Evolutionary conservation across 495 filamentous ascomycete genomes (phyloP).

Genomic region (Mytilinidion resinicola): DNA sequence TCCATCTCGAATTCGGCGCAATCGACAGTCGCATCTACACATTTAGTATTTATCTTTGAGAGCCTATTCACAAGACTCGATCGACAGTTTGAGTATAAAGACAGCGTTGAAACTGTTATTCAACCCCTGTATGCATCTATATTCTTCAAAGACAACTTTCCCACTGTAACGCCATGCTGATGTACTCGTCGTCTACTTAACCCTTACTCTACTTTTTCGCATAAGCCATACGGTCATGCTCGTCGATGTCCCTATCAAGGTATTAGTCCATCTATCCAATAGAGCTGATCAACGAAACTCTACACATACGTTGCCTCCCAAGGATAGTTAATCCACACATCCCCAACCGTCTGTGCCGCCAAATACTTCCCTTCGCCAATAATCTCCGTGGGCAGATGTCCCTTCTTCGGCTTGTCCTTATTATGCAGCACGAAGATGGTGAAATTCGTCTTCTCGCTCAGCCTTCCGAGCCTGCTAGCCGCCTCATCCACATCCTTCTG

Average conservation of each 20-base stretch:
- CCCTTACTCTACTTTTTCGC: slow-evolving; percentile 10
- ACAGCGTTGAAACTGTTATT: too few relatives aligned
- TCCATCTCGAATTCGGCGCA: too few relatives aligned
- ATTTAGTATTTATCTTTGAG: too few relatives aligned
- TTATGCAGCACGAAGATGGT: slow-evolving; percentile 93
- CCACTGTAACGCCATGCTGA: too few relatives aligned
- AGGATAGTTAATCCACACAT: slow-evolving; percentile 99
- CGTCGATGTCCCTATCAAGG: slow-evolving; percentile 69
- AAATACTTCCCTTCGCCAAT: slow-evolving; percentile 68
- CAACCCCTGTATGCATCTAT: too few relatives aligned
- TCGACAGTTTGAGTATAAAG: too few relatives aligned
- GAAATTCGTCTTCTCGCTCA: slow-evolving; percentile 70
- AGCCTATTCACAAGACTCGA: too few relatives aligned
- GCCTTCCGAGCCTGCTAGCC: slow-evolving; percentile 59
- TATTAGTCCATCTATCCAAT: slow-evolving; percentile 18
- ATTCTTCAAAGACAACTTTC: too few relatives aligned
- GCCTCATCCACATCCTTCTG: slow-evolving; percentile 91
- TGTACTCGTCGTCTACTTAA: too few relatives aligned
- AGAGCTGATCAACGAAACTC: slow-evolving; percentile 3
- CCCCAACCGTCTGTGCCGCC: slow-evolving; percentile 77
- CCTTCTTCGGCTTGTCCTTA: slow-evolving; percentile 95
- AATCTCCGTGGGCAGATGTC: slow-evolving; percentile 73
- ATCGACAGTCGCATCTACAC: too few relatives aligned
- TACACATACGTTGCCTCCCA: slow-evolving; percentile 79
- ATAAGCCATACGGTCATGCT: slow-evolving; percentile 70